These are phyloP conservation scores for Apiotrichum gamsii DNA, from an alignment of 1,284 basidiomycete species.

Conservation along the genomic window DNA sequence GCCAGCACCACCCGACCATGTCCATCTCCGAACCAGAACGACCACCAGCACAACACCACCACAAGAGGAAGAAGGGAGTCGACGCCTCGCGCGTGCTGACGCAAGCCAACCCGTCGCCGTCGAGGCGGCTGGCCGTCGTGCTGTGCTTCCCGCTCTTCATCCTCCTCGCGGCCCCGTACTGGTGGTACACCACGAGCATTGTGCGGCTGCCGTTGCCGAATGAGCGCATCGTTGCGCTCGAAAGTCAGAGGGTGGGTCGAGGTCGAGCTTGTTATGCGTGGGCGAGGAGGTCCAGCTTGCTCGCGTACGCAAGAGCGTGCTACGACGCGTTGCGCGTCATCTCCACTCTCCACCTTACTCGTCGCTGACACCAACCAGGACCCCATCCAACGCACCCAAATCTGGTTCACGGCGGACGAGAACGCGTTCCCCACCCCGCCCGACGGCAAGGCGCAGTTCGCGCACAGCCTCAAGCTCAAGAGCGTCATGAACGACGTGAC, in stretches of 20 bases:
- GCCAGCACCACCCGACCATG: too few species aligned
- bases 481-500: constrained; percentile 22
- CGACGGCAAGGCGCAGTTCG: constrained; percentile 21
- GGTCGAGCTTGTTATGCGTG: too few species aligned
- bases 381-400: constrained; percentile 18
- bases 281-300: neutral
- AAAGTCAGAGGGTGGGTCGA: constrained; percentile 19
- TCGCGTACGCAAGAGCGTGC: neutral
- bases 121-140: constrained; percentile 41
- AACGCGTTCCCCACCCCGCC: constrained; percentile 28
- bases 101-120: constrained; percentile 26
- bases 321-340: too few species aligned
- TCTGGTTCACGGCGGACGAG: constrained; percentile 33
- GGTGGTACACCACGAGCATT: constrained; percentile 85
- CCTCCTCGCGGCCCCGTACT: constrained; percentile 67
- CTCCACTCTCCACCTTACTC: too few species aligned
- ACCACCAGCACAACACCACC: too few species aligned
- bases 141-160: constrained; percentile 69
- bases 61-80: neutral
- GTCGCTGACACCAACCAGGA: too few species aligned
- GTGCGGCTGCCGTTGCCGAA: constrained; percentile 67
- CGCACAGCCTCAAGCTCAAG: constrained; percentile 18
- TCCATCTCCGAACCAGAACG: too few species aligned
- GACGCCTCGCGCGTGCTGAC: neutral
- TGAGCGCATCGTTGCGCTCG: constrained; percentile 53